Conservation (phyloP, 306 rosid genomes). For the Comarum palustre region DNA sequence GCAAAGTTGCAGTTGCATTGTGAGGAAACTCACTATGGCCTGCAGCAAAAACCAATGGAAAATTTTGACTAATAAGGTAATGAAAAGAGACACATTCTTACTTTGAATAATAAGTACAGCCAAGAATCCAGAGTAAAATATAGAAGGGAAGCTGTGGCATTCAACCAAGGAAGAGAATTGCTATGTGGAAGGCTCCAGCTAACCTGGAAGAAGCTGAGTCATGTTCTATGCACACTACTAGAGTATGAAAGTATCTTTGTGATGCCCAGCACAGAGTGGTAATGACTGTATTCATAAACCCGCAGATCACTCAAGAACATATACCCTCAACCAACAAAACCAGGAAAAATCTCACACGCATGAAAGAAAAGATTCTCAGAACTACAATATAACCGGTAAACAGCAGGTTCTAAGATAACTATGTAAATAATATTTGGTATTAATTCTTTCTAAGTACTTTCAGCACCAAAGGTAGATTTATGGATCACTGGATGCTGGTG, state of each 20-base stretch:
- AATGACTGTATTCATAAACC: not conserved
- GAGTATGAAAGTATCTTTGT: not conserved
- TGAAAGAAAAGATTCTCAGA: not conserved
- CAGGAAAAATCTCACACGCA: not conserved
- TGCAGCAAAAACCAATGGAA: conserved; percentile 42
- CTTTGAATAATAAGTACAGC: not conserved
- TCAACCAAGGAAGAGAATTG: not conserved
- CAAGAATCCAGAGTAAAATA: not conserved
- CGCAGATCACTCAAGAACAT: not conserved
- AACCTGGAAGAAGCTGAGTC: not conserved
- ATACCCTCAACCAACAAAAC: not conserved
- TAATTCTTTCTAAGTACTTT: not conserved
- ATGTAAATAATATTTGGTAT: not conserved
- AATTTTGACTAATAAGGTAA: not conserved
- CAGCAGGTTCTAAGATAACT: not conserved
- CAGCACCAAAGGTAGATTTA: not conserved
- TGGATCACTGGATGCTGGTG: not conserved
- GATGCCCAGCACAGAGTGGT: not conserved
- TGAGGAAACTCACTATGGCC: conserved; percentile 81
- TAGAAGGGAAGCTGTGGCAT: not conserved
- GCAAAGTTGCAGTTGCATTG: conserved; percentile 95
- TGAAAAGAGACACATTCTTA: not conserved
- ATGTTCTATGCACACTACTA: not conserved
- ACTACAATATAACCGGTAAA: not conserved
- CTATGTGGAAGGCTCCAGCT: not conserved